A percentile compares a stretch with the other conserved stretches of the same genome.
Conservation (phyloP, 257 asterid genomes). For the Verbascum thapsus region DNA sequence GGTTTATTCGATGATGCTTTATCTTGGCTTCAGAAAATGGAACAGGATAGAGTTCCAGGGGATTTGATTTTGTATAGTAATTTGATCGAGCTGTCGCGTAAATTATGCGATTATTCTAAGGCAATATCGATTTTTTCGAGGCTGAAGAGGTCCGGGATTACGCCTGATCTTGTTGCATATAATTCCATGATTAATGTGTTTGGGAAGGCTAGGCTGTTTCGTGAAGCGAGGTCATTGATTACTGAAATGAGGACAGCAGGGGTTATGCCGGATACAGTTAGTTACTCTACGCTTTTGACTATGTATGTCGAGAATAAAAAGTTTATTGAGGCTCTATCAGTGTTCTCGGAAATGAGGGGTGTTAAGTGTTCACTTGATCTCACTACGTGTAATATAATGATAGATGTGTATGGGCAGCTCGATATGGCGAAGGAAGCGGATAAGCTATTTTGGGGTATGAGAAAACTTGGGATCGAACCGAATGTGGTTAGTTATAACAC, state of each 20-base stretch:
- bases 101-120: slow-evolving; percentile 75
- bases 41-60: slow-evolving; percentile 72
- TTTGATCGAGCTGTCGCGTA: slow-evolving; percentile 85
- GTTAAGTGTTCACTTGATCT: slow-evolving; percentile 63
- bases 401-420: slow-evolving; percentile 92
- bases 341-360: slow-evolving; percentile 82
- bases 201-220: slow-evolving; percentile 94
- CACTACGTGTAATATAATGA: slow-evolving; percentile 89
- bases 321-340: slow-evolving; percentile 77
- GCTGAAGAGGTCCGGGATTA: slow-evolving; percentile 72
- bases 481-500: slow-evolving; percentile 90
- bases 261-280: slow-evolving; percentile 74
- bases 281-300: slow-evolving; percentile 78
- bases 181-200: slow-evolving; percentile 89
- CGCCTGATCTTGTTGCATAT: slow-evolving; percentile 84
- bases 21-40: slow-evolving; percentile 98
- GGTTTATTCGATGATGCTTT: slow-evolving; percentile 87
- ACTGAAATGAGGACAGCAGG: slow-evolving; percentile 70
- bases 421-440: slow-evolving; percentile 97
- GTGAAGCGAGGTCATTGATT: slow-evolving; percentile 66
- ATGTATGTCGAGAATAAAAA: slow-evolving; percentile 75
- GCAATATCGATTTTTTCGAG: slow-evolving; percentile 80
- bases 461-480: slow-evolving; percentile 81
- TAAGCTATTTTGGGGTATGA: slow-evolving; percentile 90
- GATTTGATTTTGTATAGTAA: slow-evolving; percentile 87